A percentile compares a stretch with the other conserved stretches of the same genome.
These are phyloP conservation scores for Rosa hybrid DNA, from an alignment of 331 rosid species.

Conservation along the genomic window DNA sequence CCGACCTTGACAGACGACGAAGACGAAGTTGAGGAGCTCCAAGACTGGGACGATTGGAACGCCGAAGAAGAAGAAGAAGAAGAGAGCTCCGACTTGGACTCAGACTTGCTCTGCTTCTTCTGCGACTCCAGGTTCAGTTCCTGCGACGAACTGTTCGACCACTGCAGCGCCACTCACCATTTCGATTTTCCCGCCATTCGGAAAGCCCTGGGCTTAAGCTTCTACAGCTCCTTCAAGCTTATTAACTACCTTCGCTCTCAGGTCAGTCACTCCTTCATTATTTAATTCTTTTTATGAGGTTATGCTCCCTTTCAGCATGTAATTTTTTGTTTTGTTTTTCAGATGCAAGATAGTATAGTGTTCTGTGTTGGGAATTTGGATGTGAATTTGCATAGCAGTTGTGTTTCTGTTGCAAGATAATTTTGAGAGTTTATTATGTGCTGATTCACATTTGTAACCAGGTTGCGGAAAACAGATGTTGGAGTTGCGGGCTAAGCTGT, in stretches of 20 bases:
- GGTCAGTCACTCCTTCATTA: conserved; percentile 20
- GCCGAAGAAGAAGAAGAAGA: conserved; percentile 46
- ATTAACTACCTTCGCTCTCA: conserved; percentile 75
- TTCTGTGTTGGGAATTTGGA: conserved; percentile 6
- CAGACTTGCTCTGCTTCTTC: conserved; percentile 60
- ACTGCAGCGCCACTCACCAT: conserved; percentile 59
- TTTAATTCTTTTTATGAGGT: neutral
- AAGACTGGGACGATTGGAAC: conserved; percentile 64
- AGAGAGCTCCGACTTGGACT: conserved; percentile 32
- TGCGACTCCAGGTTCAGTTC: conserved; percentile 53
- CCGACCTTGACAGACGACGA: conserved; percentile 25
- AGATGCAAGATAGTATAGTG: neutral
- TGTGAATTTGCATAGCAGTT: neutral
- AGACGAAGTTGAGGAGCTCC: conserved; percentile 33
- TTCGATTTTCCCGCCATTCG: conserved; percentile 58
- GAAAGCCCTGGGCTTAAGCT: conserved; percentile 51
- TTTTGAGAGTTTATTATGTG: neutral
- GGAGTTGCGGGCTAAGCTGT: conserved; percentile 69
- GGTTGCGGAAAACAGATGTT: conserved; percentile 76
- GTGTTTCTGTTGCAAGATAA: neutral
- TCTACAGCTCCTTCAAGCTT: conserved; percentile 77
- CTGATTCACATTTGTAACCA: conserved; percentile 25
- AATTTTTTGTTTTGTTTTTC: neutral
- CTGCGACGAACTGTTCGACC: conserved; percentile 52
- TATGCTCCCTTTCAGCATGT: neutral